These are phyloP conservation scores for Aspergillus bridgeri DNA, from an alignment of 495 filamentous ascomycete genomes.

Conservation along the genomic window DNA sequence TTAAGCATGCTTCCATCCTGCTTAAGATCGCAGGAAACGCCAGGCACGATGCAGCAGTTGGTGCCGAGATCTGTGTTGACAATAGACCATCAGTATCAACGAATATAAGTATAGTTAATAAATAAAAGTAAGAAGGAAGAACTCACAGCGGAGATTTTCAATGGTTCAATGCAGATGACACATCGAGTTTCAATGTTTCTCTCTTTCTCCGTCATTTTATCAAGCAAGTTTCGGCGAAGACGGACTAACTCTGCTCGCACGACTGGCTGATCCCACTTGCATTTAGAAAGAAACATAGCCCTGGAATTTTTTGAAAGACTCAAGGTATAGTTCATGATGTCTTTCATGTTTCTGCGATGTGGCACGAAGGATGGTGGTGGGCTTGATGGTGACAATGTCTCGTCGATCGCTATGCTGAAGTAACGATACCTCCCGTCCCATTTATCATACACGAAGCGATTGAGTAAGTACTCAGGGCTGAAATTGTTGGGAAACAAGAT, in stretches of 20 bases:
- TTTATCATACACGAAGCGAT: conserved; percentile 69
- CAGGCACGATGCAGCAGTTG: conserved; percentile 63
- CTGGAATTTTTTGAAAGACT: conserved; percentile 57
- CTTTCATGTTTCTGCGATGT: conserved; percentile 48
- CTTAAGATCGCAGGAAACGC: conserved; percentile 80
- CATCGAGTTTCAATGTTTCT: conserved; percentile 32
- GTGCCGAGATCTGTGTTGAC: conserved; percentile 69
- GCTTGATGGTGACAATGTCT: conserved; percentile 46
- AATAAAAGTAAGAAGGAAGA: background rate
- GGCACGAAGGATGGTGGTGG: conserved; percentile 50
- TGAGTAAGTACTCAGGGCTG: conserved; percentile 53
- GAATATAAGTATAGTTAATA: background rate
- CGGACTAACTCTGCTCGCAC: conserved; percentile 67
- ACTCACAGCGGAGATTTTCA: conserved; percentile 74
- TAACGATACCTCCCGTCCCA: conserved; percentile 64
- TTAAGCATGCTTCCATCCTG: conserved; percentile 75
- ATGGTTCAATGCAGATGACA: conserved; percentile 56
- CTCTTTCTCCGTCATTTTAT: conserved; percentile 54
- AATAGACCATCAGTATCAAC: conserved; percentile 22
- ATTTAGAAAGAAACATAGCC: conserved; percentile 34
- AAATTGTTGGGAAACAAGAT: conserved; percentile 54
- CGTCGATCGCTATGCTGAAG: conserved; percentile 35
- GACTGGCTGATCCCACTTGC: conserved; percentile 69
- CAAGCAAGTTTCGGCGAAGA: conserved; percentile 78
- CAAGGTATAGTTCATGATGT: conserved; percentile 63